phyloP scores from a whole-genome alignment of 169 alveolate genomes.

The Perkinsus olseni region DNA sequence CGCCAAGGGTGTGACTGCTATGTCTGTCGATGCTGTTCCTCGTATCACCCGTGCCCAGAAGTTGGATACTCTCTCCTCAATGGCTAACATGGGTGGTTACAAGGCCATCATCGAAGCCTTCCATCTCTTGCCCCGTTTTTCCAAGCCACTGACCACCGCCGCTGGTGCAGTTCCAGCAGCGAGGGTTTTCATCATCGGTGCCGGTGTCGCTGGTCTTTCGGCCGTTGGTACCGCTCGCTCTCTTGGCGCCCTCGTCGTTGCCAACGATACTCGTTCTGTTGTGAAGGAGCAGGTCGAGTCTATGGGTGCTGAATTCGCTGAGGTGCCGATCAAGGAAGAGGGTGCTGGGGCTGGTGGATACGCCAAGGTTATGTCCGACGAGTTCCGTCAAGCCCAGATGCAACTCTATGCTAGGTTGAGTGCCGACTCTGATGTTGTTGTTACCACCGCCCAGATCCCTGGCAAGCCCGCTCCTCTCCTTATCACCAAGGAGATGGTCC shows the following conservation, averaged over 20 bases:
- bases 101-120: constrained; percentile 88
- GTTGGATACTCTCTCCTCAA: constrained; percentile 75
- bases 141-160: constrained; percentile 78
- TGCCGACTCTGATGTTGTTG: constrained; percentile 69
- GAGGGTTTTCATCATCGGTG: constrained; percentile 84
- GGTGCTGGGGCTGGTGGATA: constrained; percentile 66
- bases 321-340: constrained; percentile 52
- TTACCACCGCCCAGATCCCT: constrained; percentile 78
- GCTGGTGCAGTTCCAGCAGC: constrained; percentile 87
- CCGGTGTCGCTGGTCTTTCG: constrained; percentile 92
- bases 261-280: constrained; percentile 73
- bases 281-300: constrained; percentile 76
- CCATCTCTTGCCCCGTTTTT: constrained; percentile 68
- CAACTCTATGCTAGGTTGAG: constrained; percentile 55
- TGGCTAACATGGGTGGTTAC: constrained; percentile 85
- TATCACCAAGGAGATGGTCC: constrained; percentile 61
- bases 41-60: constrained; percentile 83
- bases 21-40: constrained; percentile 82
- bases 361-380: constrained; percentile 69
- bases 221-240: constrained; percentile 85
- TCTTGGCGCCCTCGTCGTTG: constrained; percentile 76
- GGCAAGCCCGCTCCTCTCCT: constrained; percentile 77
- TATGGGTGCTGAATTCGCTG: constrained; percentile 63
- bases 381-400: constrained; percentile 59
- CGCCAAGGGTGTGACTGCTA: constrained; percentile 52